Evolutionary conservation across 2,329 filamentous ascomycete species (phyloP).

Genomic region (Hypoxylon sp.): DNA sequence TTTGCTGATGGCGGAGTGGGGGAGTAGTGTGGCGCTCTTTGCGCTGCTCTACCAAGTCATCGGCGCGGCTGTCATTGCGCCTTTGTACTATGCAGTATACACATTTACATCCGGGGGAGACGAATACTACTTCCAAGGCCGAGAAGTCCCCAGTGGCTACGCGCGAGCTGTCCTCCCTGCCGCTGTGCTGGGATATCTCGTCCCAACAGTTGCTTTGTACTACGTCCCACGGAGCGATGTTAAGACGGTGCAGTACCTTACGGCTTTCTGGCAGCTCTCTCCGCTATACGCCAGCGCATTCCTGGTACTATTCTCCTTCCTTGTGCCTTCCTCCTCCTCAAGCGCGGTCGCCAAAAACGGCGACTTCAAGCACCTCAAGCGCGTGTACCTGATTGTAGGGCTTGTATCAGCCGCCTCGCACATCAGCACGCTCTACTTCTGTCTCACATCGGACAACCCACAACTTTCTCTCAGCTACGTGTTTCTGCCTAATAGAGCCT

Average conservation of each 20-base stretch:
- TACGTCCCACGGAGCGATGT: slow-evolving; percentile 43
- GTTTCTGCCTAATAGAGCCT: slow-evolving; percentile 45
- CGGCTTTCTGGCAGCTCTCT: slow-evolving; percentile 51
- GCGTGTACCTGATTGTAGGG: slow-evolving; percentile 45
- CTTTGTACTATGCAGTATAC: slow-evolving; percentile 49
- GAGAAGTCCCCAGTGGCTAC: slow-evolving; percentile 42
- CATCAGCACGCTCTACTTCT: slow-evolving; percentile 45
- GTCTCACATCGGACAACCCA: slow-evolving; percentile 43
- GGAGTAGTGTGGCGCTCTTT: slow-evolving; percentile 43
- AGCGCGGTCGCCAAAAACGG: slow-evolving; percentile 14
- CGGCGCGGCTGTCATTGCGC: slow-evolving; percentile 48
- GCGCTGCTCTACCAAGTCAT: slow-evolving; percentile 50
- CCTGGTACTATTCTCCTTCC: slow-evolving; percentile 40
- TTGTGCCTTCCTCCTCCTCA: slow-evolving; percentile 26
- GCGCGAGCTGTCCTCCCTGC: slow-evolving; percentile 47
- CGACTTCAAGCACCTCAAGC: slow-evolving; percentile 51
- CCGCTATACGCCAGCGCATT: slow-evolving; percentile 48
- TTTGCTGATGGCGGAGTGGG: slow-evolving; percentile 4
- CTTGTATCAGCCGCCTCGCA: slow-evolving; percentile 46
- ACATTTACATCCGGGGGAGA: slow-evolving; percentile 38
- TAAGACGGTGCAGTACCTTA: slow-evolving; percentile 46
- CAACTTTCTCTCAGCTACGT: slow-evolving; percentile 47
- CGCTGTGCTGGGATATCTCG: slow-evolving; percentile 48
- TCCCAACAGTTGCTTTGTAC: slow-evolving; percentile 49
- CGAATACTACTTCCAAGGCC: slow-evolving; percentile 43